These are phyloP conservation scores for Styphnolobium japonicum DNA, from an alignment of 306 rosid genomes.

Conservation along the genomic window DNA sequence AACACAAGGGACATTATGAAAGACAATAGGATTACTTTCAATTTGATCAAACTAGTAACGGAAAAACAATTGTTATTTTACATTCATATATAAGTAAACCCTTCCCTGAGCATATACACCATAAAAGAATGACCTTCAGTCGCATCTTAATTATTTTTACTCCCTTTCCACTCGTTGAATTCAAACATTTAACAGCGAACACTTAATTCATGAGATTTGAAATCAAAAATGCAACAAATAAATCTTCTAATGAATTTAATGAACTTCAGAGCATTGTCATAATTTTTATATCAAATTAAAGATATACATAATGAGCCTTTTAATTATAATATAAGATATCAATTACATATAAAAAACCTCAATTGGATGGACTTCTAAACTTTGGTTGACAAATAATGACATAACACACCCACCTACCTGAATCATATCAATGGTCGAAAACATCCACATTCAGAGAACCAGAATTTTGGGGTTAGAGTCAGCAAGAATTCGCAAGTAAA, in stretches of 20 bases:
- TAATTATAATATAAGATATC: neutral
- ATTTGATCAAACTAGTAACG: too few relatives aligned
- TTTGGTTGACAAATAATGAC: neutral
- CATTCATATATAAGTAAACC: too few relatives aligned
- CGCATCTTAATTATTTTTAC: too few relatives aligned
- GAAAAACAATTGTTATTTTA: too few relatives aligned
- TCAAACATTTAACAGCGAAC: neutral
- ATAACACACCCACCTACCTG: neutral
- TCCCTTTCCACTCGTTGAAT: neutral
- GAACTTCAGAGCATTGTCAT: neutral
- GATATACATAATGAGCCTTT: neutral
- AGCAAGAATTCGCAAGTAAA: too few relatives aligned
- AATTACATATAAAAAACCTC: neutral
- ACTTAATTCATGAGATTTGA: neutral
- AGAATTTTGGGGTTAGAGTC: too few relatives aligned
- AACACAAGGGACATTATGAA: too few relatives aligned
- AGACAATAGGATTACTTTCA: too few relatives aligned
- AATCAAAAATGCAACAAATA: neutral
- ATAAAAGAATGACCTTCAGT: too few relatives aligned
- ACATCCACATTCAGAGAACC: too few relatives aligned
- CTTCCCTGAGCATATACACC: too few relatives aligned
- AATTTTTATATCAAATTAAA: neutral
- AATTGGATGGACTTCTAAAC: neutral
- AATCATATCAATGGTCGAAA: too few relatives aligned
- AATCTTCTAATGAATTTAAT: neutral